These are phyloP conservation scores for Penicillium olsonii DNA, from an alignment of 2,329 filamentous ascomycete genomes.

Conservation along the genomic window DNA sequence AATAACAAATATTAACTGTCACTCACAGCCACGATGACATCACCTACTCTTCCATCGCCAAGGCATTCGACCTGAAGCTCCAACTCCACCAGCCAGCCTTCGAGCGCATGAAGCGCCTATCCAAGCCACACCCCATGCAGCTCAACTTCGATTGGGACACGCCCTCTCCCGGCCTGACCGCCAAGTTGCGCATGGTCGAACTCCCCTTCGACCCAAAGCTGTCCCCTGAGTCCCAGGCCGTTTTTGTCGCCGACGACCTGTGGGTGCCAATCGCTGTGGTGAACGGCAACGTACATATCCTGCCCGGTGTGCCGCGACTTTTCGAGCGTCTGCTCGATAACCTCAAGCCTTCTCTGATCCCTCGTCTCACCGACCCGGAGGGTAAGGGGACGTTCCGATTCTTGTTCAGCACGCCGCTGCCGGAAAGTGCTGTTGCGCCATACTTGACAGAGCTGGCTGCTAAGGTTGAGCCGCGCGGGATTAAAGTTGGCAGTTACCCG, in stretches of 20 bases:
- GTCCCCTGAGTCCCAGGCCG: constrained; percentile 67
- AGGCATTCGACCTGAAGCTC: constrained; percentile 77
- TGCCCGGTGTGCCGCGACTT: constrained; percentile 83
- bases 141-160: constrained; percentile 81
- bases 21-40: constrained; percentile 90
- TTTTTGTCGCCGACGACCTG: constrained; percentile 77
- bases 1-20: not conserved
- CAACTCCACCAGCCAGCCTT: constrained; percentile 76
- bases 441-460: constrained; percentile 79
- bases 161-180: constrained; percentile 73
- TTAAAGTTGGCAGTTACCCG: constrained; percentile 96
- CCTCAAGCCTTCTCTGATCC: constrained; percentile 68
- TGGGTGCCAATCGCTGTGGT: constrained; percentile 91
- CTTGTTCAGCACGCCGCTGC: constrained; percentile 81
- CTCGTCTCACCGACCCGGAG: constrained; percentile 75
- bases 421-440: constrained; percentile 80
- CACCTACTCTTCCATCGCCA: constrained; percentile 90
- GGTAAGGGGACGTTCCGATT: constrained; percentile 78
- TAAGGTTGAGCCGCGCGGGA: constrained; percentile 70
- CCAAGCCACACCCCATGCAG: constrained; percentile 70
- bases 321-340: constrained; percentile 79
- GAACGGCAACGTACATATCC: constrained; percentile 89
- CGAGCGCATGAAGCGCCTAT: constrained; percentile 79
- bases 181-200: constrained; percentile 87
- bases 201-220: constrained; percentile 73